Conservation (phyloP, 495 filamentous ascomycete species). For the Penicillium crystallinum region DNA sequence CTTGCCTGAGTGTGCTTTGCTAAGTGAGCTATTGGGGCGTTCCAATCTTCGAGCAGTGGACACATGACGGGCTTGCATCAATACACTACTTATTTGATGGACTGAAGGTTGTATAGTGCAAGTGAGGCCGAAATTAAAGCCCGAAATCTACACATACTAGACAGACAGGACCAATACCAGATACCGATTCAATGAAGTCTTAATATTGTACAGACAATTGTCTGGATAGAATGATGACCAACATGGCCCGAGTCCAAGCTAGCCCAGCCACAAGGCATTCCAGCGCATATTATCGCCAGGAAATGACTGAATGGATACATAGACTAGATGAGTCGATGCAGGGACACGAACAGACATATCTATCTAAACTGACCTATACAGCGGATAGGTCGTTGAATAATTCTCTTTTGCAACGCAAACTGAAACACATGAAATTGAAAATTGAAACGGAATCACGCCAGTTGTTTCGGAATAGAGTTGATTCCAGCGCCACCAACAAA, state of each 20-base stretch:
- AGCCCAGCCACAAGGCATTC: background rate
- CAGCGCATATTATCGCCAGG: conserved; percentile 7
- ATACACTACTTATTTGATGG: no score
- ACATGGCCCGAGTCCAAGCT: background rate
- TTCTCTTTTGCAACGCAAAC: conserved; percentile 22
- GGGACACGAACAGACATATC: background rate
- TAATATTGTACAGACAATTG: conserved; percentile 7
- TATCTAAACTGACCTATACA: conserved; percentile 29
- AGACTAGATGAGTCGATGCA: background rate
- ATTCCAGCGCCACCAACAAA: conserved; percentile 14
- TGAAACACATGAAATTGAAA: conserved; percentile 28
- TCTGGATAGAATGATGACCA: background rate
- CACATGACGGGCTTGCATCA: no score
- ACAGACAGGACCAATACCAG: background rate
- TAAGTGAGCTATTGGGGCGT: no score
- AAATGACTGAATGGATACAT: background rate
- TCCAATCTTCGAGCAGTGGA: no score
- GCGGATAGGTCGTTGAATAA: conserved; percentile 35
- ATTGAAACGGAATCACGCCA: conserved; percentile 19
- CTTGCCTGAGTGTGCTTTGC: no score
- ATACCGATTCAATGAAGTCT: conserved; percentile 3
- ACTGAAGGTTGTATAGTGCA: no score
- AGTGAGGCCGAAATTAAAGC: background rate
- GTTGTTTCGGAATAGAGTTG: conserved; percentile 10
- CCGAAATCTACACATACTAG: background rate